phyloP scores from a whole-genome alignment of 164 flowering plant genomes.

The Taxillus chinensis region DNA sequence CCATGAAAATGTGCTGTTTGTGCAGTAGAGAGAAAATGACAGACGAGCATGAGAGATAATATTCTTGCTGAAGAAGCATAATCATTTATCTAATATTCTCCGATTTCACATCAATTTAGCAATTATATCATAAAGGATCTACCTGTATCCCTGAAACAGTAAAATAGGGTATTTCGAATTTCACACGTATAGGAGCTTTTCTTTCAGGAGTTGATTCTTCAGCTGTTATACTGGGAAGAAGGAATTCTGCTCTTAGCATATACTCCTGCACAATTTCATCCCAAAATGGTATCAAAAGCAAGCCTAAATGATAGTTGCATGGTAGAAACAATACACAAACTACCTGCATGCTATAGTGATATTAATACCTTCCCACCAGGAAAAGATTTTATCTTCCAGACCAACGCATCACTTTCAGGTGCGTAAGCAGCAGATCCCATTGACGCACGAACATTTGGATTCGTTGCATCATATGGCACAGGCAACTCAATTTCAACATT shows the following conservation, averaged over 20 bases:
- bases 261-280: background rate
- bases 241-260: slow-evolving; percentile 1
- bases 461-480: slow-evolving; percentile 2
- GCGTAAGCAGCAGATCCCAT: slow-evolving; percentile 5
- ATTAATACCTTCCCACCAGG: background rate
- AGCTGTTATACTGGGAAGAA: slow-evolving; percentile 1
- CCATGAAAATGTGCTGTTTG: no score
- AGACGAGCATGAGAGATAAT: no score
- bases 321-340: background rate
- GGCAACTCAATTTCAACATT: slow-evolving; percentile 5
- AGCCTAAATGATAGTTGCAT: background rate
- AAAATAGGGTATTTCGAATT: slow-evolving; percentile 97
- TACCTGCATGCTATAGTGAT: background rate
- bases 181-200: slow-evolving; percentile 60
- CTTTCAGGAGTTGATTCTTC: slow-evolving; percentile 1
- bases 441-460: background rate
- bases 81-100: no score
- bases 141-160: slow-evolving; percentile 99
- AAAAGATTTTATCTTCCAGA: slow-evolving; percentile 32
- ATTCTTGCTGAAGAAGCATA: no score
- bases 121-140: background rate
- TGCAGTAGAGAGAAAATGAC: no score
- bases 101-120: background rate
- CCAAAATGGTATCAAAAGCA: background rate
- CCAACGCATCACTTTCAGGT: slow-evolving; percentile 47